Evolutionary conservation across 208 protist species (phyloP).

Genomic region (Herpetomonas samuelpessoai): DNA sequence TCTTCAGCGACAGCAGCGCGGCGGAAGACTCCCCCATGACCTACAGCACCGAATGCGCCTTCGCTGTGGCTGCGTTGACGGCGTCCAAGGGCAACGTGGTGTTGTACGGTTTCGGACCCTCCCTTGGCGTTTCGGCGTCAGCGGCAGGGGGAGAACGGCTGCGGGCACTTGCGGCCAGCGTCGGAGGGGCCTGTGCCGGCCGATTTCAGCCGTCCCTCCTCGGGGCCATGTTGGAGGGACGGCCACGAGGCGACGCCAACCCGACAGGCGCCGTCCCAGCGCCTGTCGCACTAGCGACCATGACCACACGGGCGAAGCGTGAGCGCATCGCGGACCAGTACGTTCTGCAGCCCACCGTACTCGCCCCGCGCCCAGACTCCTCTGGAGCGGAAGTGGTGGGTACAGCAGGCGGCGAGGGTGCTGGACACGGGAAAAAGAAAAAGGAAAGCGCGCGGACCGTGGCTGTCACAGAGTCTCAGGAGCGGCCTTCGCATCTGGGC

Average conservation of each 20-base stretch:
- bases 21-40: conserved; percentile 10
- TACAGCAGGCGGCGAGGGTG: neutral
- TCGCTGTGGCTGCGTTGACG: conserved; percentile 45
- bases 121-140: conserved; percentile 6
- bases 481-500: conserved; percentile 33
- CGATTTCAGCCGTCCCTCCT: conserved; percentile 28
- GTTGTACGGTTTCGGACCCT: conserved; percentile 54
- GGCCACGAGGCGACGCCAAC: neutral
- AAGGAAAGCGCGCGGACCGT: neutral
- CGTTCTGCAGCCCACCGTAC: conserved; percentile 42
- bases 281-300: neutral
- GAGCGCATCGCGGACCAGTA: conserved; percentile 66
- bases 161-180: conserved; percentile 28
- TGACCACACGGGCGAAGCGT: conserved; percentile 17
- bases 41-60: conserved; percentile 62
- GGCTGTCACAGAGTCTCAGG: neutral
- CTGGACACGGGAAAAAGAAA: neutral
- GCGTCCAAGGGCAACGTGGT: conserved; percentile 27
- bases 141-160: conserved; percentile 20
- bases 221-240: conserved; percentile 32
- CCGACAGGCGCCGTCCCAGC: conserved; percentile 1
- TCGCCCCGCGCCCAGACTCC: conserved; percentile 21
- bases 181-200: conserved; percentile 28
- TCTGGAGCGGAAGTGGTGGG: neutral
- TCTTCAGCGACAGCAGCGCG: conserved; percentile 59